Evolutionary conservation across 805 yeast genomes (phyloP).

Genomic region (Suhomyces xylopsoci): DNA sequence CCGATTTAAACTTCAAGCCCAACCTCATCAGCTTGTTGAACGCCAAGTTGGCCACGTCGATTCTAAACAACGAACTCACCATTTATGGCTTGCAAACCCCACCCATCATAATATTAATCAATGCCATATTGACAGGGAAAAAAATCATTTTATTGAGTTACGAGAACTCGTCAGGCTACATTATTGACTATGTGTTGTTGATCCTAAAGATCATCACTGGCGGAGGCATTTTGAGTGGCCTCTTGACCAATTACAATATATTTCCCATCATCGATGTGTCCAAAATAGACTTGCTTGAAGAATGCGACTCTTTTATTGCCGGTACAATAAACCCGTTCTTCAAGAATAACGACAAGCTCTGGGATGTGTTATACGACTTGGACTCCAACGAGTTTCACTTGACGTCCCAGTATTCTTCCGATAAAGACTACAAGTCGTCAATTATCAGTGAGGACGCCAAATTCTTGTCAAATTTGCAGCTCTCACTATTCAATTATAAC

Average conservation of each 20-base stretch:
- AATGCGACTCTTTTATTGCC: constrained; percentile 45
- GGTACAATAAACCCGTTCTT: constrained; percentile 71
- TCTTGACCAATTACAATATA: constrained; percentile 36
- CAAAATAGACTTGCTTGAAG: constrained; percentile 47
- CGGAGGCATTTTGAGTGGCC: constrained; percentile 41
- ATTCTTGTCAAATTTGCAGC: constrained; percentile 40
- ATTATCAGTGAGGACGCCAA: constrained; percentile 45
- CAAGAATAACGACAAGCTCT: constrained; percentile 48
- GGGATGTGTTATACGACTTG: constrained; percentile 63
- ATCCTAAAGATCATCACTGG: constrained; percentile 41
- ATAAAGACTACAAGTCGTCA: constrained; percentile 25
- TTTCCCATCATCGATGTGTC: constrained; percentile 65
- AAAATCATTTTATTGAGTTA: constrained; percentile 36
- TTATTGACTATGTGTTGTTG: constrained; percentile 40
- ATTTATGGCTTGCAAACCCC: constrained; percentile 55
- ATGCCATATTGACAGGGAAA: constrained; percentile 39
- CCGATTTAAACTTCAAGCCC: constrained; percentile 41
- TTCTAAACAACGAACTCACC: constrained; percentile 45
- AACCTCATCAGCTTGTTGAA: constrained; percentile 34
- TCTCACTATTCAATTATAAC: constrained; percentile 42
- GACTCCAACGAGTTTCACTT: constrained; percentile 46
- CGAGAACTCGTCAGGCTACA: constrained; percentile 41
- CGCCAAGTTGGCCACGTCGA: constrained; percentile 31
- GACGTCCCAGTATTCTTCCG: constrained; percentile 17
- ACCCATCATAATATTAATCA: constrained; percentile 33